Evolutionary conservation across 129 eudicot species (phyloP), one percentile per base, ranked within the genome.

Genomic region (Tagetes erecta): DNA sequence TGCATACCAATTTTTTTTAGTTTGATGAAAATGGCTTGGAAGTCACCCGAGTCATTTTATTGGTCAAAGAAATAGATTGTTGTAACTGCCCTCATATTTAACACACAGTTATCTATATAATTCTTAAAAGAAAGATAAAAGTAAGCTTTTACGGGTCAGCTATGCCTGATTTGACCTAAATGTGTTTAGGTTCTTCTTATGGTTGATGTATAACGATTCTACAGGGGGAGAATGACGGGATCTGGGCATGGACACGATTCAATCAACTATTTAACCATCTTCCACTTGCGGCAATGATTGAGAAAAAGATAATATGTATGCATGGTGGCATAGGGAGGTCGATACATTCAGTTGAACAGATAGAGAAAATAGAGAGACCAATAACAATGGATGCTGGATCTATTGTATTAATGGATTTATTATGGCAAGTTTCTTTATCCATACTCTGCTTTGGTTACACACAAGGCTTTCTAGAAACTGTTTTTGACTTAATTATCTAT

Each of bases 301-400:
- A 94, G 84, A 94, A 88, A 77, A 90, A 94, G 73, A 94, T 94
- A 34, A 91, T 94, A 35, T 94, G 98, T 81, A 90, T 90, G 98
- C 98, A 94, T 77, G 97, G 98, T 73, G 98, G 98, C 63, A 94
- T 94, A 50, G 98, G 98, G 79, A 86, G 98, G 86, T 94, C 98
- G 33, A 94, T 94, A 81, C 85, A 94, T 81, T 82, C 84, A 34
- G 97, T 94, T 42, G 98, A 94, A 77, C 98, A 94, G 76, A 94
- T 94, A 72, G 98, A 94, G 89, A 94, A 90, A 74, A 81, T 94
- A 73, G 92, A 94, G 83, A 94, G 98, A 74, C 98, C 98, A n/a
- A 94, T 94, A 80, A 94, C 97, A 27, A 94, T 94, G 98, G 98
- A 94, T 88, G 96, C 97, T 37, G 98, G 98, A 68, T 94, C 98